phyloP scores from a whole-genome alignment of 192 early-diverging fungal genomes.

The Phycomyces blakesleeanus region DNA sequence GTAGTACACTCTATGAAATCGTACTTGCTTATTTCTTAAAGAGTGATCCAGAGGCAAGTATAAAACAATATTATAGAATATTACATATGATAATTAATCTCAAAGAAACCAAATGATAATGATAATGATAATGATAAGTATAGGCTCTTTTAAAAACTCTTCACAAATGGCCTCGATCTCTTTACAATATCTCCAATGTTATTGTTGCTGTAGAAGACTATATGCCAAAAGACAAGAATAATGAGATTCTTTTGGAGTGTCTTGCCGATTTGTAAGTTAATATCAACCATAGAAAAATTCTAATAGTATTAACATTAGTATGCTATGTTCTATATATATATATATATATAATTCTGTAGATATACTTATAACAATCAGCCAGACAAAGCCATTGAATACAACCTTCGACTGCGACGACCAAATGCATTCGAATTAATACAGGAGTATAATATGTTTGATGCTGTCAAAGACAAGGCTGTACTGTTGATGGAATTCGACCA shows the following conservation, averaged over 20 bases:
- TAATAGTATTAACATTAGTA: too few species aligned
- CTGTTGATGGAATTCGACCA: slow-evolving; percentile 86
- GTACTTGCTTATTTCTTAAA: slow-evolving; percentile 71
- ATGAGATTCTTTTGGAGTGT: slow-evolving; percentile 62
- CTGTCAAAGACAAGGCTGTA: slow-evolving; percentile 73
- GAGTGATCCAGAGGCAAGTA: slow-evolving; percentile 56
- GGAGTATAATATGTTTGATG: slow-evolving; percentile 76
- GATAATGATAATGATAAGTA: too few species aligned
- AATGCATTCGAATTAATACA: slow-evolving; percentile 76
- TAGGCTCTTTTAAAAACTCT: slow-evolving; percentile 56
- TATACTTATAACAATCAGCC: slow-evolving; percentile 67
- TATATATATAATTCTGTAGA: too few species aligned
- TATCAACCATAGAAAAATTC: too few species aligned
- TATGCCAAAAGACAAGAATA: slow-evolving; percentile 53
- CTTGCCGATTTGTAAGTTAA: slow-evolving; percentile 75
- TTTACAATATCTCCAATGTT: slow-evolving; percentile 76
- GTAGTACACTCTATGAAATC: slow-evolving; percentile 82
- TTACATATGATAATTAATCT: too few species aligned
- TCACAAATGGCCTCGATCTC: slow-evolving; percentile 69
- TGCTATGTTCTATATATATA: too few species aligned
- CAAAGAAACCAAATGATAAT: too few species aligned
- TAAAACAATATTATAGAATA: too few species aligned
- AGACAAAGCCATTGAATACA: slow-evolving; percentile 79
- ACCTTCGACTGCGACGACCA: slow-evolving; percentile 64
- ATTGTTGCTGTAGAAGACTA: slow-evolving; percentile 72